phyloP scores from a whole-genome alignment of 352 stramenopile species.

The Phytophthora aleatoria region DNA sequence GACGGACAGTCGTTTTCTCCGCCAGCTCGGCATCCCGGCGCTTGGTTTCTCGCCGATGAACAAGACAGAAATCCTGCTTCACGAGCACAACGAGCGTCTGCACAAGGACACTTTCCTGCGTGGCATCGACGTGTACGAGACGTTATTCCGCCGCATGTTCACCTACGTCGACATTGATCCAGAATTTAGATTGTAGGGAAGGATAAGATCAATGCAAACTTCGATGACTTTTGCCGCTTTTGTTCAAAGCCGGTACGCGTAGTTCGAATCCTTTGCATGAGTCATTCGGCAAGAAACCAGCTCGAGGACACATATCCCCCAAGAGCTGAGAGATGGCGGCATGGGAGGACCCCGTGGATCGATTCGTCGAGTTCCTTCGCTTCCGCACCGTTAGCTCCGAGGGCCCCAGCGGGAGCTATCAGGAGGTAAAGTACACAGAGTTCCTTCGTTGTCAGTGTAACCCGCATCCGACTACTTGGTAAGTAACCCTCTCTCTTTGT shows the following conservation, averaged over 20 bases:
- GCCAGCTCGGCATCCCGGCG: conserved; percentile 90
- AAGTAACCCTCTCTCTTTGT: not conserved
- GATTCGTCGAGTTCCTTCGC: conserved; percentile 82
- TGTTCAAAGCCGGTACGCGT: no score
- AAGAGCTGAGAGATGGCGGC: conserved; percentile 3
- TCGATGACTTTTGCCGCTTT: no score
- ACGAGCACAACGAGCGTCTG: conserved; percentile 97
- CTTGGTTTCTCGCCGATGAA: conserved; percentile 96
- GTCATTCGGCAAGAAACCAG: no score
- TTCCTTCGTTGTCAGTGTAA: not conserved
- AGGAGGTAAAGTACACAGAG: conserved; percentile 35
- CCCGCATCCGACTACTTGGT: no score
- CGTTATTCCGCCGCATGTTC: conserved; percentile 62
- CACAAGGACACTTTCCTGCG: conserved; percentile 92
- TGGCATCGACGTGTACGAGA: conserved; percentile 90
- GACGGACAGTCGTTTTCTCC: conserved; percentile 94
- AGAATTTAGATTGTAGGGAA: no score
- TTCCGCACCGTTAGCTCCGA: conserved; percentile 81
- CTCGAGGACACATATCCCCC: no score
- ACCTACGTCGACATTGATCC: conserved; percentile 14
- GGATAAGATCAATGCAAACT: no score
- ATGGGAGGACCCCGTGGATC: conserved; percentile 44
- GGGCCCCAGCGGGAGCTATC: conserved; percentile 67
- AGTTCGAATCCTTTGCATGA: no score
- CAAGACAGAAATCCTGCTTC: conserved; percentile 94